Conservation (phyloP, 345 rosid genomes). For the Brassica rapa region DNA sequence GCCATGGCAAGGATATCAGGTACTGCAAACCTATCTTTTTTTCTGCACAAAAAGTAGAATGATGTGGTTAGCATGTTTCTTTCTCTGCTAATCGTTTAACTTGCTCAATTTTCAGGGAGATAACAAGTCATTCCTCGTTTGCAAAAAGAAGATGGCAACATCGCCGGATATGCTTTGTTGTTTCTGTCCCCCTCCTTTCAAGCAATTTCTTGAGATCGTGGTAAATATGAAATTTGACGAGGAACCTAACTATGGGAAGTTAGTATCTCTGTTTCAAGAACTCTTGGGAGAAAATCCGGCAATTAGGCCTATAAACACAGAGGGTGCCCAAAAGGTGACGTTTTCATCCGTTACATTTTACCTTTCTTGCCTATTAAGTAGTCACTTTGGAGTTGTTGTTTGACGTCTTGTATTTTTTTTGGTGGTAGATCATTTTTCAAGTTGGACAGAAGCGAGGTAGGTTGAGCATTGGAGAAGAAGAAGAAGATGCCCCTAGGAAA, state of each 20-base stretch:
- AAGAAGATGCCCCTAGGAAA: slow-evolving; percentile 87
- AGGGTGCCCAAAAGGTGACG: slow-evolving; percentile 93
- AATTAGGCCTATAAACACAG: slow-evolving; percentile 84
- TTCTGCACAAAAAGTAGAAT: not conserved
- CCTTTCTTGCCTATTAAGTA: slow-evolving; percentile 10
- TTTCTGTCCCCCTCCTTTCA: slow-evolving; percentile 86
- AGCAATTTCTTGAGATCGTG: slow-evolving; percentile 84
- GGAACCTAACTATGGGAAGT: slow-evolving; percentile 90
- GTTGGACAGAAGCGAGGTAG: slow-evolving; percentile 97
- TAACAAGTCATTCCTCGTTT: slow-evolving; percentile 91
- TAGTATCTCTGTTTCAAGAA: slow-evolving; percentile 81
- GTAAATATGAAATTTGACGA: slow-evolving; percentile 96
- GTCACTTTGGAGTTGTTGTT: slow-evolving; percentile 22
- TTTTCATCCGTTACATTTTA: slow-evolving; percentile 6
- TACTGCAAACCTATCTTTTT: slow-evolving; percentile 31
- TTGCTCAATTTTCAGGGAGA: slow-evolving; percentile 71
- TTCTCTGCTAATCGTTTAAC: slow-evolving; percentile 25
- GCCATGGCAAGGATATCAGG: slow-evolving; percentile 99
- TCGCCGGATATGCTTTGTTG: slow-evolving; percentile 87
- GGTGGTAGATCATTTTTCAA: slow-evolving; percentile 74
- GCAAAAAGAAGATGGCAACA: slow-evolving; percentile 97
- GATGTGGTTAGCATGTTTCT: slow-evolving; percentile 1
- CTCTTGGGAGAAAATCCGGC: slow-evolving; percentile 73
- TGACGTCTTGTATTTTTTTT: slow-evolving; percentile 11
- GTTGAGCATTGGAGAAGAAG: slow-evolving; percentile 76